Evolutionary conservation across 306 rosid genomes (phyloP).

Genomic region (Nissolia schottii): DNA sequence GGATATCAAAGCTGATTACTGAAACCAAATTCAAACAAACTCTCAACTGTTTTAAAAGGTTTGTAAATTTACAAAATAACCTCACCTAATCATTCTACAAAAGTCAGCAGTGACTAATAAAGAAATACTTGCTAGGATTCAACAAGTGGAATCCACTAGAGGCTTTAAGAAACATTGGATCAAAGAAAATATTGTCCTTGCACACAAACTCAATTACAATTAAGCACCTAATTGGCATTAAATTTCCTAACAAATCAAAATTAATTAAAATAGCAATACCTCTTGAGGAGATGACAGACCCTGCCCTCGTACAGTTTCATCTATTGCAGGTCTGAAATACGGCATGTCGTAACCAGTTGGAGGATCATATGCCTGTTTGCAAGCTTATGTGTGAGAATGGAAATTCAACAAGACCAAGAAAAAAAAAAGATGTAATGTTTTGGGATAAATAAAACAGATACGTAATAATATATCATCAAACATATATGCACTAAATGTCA

Average conservation of each 20-base stretch:
- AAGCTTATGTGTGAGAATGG: slow-evolving; percentile 31
- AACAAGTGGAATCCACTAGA: background rate
- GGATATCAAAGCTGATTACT: background rate
- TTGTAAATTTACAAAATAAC: background rate
- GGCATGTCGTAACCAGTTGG: slow-evolving; percentile 76
- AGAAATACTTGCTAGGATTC: background rate
- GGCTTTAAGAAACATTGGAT: background rate
- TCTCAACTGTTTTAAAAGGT: background rate
- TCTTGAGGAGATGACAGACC: slow-evolving; percentile 67
- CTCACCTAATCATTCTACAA: background rate
- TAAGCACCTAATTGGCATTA: slow-evolving; percentile 3
- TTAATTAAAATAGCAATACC: slow-evolving; percentile 47
- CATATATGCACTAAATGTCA: background rate
- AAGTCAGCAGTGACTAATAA: background rate
- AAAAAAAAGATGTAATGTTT: no score
- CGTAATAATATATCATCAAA: background rate
- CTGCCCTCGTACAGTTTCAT: slow-evolving; percentile 63
- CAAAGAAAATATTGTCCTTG: background rate
- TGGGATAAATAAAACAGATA: slow-evolving; percentile 9
- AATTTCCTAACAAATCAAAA: background rate
- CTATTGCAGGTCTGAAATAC: slow-evolving; percentile 78
- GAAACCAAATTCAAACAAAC: background rate
- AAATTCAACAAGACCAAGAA: background rate
- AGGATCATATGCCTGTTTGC: slow-evolving; percentile 83
- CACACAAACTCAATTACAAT: background rate